phyloP scores from a whole-genome alignment of 208 protist species.

The Crithidia brevicula region DNA sequence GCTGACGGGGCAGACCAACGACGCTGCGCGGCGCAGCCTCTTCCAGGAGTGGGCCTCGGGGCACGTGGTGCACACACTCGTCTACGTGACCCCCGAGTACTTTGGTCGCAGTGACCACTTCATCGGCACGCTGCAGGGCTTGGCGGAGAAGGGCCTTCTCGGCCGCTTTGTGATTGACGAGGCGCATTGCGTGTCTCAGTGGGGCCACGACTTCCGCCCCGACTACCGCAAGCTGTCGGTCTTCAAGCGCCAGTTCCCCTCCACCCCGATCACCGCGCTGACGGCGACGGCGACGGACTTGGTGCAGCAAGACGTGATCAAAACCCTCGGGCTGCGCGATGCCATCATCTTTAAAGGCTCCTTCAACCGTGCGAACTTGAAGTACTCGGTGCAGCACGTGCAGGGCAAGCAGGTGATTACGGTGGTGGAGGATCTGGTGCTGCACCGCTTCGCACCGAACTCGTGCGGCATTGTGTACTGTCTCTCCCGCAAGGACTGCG shows the following conservation, averaged over 20 bases:
- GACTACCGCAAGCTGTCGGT: constrained; percentile 82
- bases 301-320: constrained; percentile 91
- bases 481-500: constrained; percentile 81
- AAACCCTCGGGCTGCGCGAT: constrained; percentile 58
- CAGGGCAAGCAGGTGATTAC: constrained; percentile 43
- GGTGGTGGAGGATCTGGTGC: constrained; percentile 69
- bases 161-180: constrained; percentile 95
- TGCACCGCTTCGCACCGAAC: constrained; percentile 59
- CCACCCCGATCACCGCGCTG: constrained; percentile 77
- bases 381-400: constrained; percentile 76
- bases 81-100: constrained; percentile 91
- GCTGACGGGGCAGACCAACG: constrained; percentile 78
- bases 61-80: constrained; percentile 65
- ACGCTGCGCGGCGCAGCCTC: constrained; percentile 56
- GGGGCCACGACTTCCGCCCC: constrained; percentile 97
- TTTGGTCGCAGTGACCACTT: constrained; percentile 87
- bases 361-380: constrained; percentile 83
- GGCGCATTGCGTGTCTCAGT: constrained; percentile 97
- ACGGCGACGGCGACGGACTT: constrained; percentile 85
- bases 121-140: constrained; percentile 48
- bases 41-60: constrained; percentile 72
- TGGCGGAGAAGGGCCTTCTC: constrained; percentile 60
- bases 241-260: constrained; percentile 71
- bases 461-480: constrained; percentile 90
- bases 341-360: constrained; percentile 85